Conservation (phyloP, 2,329 filamentous ascomycete genomes). For the Diplodia sapinea region DNA sequence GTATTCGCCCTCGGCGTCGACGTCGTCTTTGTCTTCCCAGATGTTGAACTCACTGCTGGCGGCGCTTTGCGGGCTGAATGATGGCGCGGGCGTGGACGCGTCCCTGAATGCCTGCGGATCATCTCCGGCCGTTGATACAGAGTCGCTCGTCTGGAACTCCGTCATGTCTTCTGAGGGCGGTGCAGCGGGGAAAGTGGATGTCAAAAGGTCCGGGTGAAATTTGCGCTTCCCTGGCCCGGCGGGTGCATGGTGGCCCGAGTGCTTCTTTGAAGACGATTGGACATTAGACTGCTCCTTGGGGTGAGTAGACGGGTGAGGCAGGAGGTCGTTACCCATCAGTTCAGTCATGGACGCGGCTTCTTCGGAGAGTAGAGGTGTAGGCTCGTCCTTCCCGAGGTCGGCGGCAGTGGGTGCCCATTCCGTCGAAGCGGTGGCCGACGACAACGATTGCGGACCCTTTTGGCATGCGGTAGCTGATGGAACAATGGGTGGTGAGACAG, state of each 20-base stretch:
- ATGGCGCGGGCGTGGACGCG: background rate
- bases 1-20: background rate
- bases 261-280: background rate
- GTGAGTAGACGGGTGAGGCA: background rate
- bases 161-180: background rate
- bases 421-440: background rate
- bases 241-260: background rate
- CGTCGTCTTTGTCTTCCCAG: background rate
- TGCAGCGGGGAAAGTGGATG: background rate
- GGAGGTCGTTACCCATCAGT: background rate
- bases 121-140: too few relatives aligned
- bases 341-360: background rate
- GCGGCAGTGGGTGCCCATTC: background rate
- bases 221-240: background rate
- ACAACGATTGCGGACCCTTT: background rate
- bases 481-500: background rate
- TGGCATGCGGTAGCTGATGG: background rate
- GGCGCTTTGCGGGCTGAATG: background rate
- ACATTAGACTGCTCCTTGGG: background rate
- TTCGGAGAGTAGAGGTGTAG: background rate
- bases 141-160: background rate
- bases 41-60: background rate
- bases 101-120: background rate
- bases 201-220: constrained; percentile 2
- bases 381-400: background rate